Percentiles rank a stretch among this genome's conserved stretches.
Evolutionary conservation across 2,329 filamentous ascomycete genomes (phyloP).

Genomic region (Phaeosphaeria sp.): DNA sequence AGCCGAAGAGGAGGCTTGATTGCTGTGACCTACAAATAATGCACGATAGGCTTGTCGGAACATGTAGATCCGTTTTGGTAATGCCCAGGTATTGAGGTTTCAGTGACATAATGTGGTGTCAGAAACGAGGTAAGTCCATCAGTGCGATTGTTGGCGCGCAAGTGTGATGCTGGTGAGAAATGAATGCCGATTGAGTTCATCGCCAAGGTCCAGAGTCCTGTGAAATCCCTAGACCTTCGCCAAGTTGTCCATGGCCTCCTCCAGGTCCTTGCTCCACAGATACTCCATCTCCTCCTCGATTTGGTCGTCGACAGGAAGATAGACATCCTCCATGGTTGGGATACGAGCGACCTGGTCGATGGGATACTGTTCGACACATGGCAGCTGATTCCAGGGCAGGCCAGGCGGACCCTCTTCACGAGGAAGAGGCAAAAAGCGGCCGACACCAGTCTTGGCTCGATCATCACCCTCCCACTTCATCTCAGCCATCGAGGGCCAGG

Average conservation of each 20-base stretch:
- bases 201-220: not conserved
- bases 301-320: slow-evolving; percentile 45
- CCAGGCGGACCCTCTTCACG: slow-evolving; percentile 50
- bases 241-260: slow-evolving; percentile 35
- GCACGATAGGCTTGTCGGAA: not conserved
- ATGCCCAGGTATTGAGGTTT: too few relatives aligned
- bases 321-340: slow-evolving; percentile 47
- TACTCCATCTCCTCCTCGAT: slow-evolving; percentile 37
- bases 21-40: not conserved
- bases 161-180: not conserved
- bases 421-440: slow-evolving; percentile 53
- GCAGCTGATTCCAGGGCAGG: slow-evolving; percentile 52
- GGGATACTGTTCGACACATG: slow-evolving; percentile 44
- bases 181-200: not conserved
- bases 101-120: too few relatives aligned
- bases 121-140: too few relatives aligned
- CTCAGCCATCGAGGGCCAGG: slow-evolving; percentile 52
- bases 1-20: too few relatives aligned
- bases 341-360: slow-evolving; percentile 49
- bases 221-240: not conserved
- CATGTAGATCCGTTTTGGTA: not conserved
- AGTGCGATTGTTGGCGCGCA: not conserved
- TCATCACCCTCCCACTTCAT: slow-evolving; percentile 58
- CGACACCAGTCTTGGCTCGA: slow-evolving; percentile 52
- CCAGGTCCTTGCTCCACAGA: slow-evolving; percentile 34